Evolutionary conservation across 768 basidiomycete genomes (phyloP), one percentile per base, ranked within the genome.

Genomic region (Psilocybe azurescens): DNA sequence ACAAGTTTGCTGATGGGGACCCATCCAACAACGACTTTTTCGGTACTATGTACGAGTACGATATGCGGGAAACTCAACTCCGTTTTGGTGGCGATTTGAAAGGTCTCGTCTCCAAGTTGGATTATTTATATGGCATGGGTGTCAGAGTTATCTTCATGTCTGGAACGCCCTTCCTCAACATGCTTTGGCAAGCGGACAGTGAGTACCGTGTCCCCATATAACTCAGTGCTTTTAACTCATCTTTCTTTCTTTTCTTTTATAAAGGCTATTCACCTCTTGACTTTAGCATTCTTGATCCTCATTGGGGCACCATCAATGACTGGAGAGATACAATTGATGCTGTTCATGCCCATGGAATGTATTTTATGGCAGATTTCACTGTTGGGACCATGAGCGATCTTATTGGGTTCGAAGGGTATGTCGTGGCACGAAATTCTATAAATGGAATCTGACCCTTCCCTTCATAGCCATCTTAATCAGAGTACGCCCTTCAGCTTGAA

Each of bases 151-250:
- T 97, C 68, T 97, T 94, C 78, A 91, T 97, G 73, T 94, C 95
- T 24, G 95, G 95, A 56, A 97, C 95, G 1, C 87, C 89, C 56
- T 97, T 94, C 75, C 63, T 97, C 63, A 97, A 97, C 83, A 95
- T 95, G 95, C 76, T 94, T n/a, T 97, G 95, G 95, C 90, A 95
- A 72, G 91, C 94, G 3, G 95, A 97, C 84, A 94, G 95, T 95
- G 57, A 72, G 94, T 85, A 29, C 58, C 47, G 18, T 38, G 39
- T 48, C 11, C 57, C 47, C 33, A 10, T 30, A 44, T 48, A 44
- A 5, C 60, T 59, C 30, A 51, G 44, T 39, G 9, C 52, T 44
- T 51, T 24, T 59, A 32, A 49, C 32, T 53, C 44, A 65, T 66
- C 56, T 61, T 54, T 38, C 52, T 63, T 59, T 36, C 65, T 65